Percentiles rank a stretch among this genome's conserved stretches.
Conservation (phyloP, 2,329 filamentous ascomycete species). For the Penicillium olsonii region DNA sequence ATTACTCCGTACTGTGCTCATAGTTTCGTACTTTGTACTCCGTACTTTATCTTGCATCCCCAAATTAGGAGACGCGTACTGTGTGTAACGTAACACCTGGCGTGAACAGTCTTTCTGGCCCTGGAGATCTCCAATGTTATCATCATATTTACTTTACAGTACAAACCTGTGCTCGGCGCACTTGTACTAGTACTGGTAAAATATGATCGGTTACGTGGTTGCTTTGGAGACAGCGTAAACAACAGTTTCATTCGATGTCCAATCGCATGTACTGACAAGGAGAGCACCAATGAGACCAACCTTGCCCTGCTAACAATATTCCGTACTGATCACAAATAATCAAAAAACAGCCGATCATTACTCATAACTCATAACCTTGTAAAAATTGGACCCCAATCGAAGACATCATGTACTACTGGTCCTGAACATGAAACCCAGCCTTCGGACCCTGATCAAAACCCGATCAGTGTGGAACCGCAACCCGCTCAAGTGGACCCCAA, state of each 20-base stretch:
- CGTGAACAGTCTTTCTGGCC: not conserved
- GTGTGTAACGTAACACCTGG: not conserved
- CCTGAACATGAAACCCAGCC: no score
- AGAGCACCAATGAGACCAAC: no score
- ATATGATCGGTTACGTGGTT: not conserved
- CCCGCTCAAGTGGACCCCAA: conserved; percentile 18
- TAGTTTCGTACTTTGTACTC: not conserved
- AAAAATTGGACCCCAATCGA: no score
- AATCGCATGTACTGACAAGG: no score
- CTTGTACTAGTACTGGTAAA: no score
- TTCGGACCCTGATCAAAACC: not conserved
- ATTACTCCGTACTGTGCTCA: not conserved
- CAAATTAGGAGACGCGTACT: not conserved
- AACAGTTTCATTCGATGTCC: not conserved
- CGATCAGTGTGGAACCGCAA: conserved; percentile 1
- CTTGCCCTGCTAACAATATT: no score
- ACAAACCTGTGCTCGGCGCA: no score
- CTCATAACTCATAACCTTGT: not conserved
- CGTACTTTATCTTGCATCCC: not conserved
- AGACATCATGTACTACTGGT: no score
- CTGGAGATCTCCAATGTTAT: no score
- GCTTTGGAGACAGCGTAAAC: not conserved
- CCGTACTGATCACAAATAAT: no score
- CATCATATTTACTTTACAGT: no score
- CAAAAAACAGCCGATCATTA: not conserved